phyloP scores from a whole-genome alignment of 345 rosid genomes.

The Pseudoturritis turrita region DNA sequence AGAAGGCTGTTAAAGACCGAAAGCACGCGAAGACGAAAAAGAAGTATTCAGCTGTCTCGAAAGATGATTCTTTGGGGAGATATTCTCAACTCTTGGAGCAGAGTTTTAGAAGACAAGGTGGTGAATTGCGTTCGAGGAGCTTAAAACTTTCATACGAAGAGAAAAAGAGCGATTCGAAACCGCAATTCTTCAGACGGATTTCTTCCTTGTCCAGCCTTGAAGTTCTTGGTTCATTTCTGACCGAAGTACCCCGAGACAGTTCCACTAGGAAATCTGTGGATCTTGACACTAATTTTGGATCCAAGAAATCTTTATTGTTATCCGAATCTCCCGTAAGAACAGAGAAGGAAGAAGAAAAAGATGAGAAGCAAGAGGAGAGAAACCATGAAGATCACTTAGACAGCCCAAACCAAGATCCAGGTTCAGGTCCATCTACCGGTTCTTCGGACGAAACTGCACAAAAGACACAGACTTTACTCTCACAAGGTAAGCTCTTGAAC shows the following conservation, averaged over 20 bases:
- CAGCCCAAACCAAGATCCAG: conserved; percentile 15
- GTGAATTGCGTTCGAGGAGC: conserved; percentile 52
- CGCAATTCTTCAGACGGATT: conserved; percentile 56
- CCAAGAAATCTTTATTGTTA: conserved; percentile 7
- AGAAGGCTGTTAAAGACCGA: conserved; percentile 46
- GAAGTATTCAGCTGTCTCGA: conserved; percentile 3
- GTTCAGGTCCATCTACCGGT: conserved; percentile 21
- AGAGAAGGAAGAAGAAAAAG: conserved; percentile 16
- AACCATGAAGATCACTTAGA: conserved; percentile 1
- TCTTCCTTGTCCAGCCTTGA: conserved; percentile 80
- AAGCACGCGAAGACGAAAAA: conserved; percentile 29
- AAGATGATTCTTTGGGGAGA: conserved; percentile 45
- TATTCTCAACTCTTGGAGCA: conserved; percentile 54
- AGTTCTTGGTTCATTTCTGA: conserved; percentile 46
- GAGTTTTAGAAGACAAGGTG: conserved; percentile 33
- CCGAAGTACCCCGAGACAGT: conserved; percentile 36
- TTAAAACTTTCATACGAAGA: conserved; percentile 53
- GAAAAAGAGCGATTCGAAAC: conserved; percentile 24
- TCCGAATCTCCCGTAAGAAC: conserved; percentile 16
- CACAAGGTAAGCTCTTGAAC: conserved; percentile 17
- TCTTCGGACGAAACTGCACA: conserved; percentile 2
- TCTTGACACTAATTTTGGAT: conserved; percentile 9
- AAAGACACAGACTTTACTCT: background rate
- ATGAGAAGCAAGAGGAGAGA: conserved; percentile 34
- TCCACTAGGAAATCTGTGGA: conserved; percentile 19